phyloP scores from a whole-genome alignment of 495 filamentous ascomycete genomes.

The Chaetomium tenue region DNA sequence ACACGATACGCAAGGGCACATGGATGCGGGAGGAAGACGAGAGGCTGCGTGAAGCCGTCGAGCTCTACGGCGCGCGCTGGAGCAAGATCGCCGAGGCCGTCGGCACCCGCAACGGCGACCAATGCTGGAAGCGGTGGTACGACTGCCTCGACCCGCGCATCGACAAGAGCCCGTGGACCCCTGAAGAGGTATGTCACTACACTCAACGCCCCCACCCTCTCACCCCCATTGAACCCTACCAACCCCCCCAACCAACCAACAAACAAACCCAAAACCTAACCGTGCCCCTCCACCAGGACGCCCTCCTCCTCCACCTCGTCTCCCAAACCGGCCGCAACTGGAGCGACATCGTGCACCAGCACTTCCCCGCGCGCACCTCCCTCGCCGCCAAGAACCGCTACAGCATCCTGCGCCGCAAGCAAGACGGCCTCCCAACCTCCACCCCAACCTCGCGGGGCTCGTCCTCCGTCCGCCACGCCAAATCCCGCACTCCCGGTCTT shows the following conservation, averaged over 20 bases:
- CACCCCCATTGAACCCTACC: too few relatives aligned
- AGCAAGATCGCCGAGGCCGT: constrained; percentile 36
- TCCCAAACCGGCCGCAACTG: constrained; percentile 36
- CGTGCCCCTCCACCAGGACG: constrained; percentile 28
- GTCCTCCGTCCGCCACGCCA: background rate
- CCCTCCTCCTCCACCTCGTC: constrained; percentile 31
- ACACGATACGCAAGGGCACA: constrained; percentile 42
- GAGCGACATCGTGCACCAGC: constrained; percentile 37
- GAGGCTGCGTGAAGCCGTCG: constrained; percentile 37
- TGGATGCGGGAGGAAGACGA: constrained; percentile 46
- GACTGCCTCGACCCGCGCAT: constrained; percentile 36
- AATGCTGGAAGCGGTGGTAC: constrained; percentile 41
- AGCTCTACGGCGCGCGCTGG: constrained; percentile 39
- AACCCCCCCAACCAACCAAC: too few relatives aligned
- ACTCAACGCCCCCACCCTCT: background rate
- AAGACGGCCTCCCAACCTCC: background rate
- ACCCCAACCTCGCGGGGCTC: background rate
- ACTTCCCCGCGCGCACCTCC: constrained; percentile 39
- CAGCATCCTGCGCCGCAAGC: constrained; percentile 33
- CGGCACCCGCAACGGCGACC: constrained; percentile 36
- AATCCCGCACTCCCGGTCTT: background rate
- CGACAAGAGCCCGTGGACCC: constrained; percentile 38
- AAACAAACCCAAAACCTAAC: too few relatives aligned
- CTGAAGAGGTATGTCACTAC: constrained; percentile 30
- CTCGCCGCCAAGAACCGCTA: constrained; percentile 42